phyloP scores from a whole-genome alignment of 257 asterid species.

The Echium plantagineum region DNA sequence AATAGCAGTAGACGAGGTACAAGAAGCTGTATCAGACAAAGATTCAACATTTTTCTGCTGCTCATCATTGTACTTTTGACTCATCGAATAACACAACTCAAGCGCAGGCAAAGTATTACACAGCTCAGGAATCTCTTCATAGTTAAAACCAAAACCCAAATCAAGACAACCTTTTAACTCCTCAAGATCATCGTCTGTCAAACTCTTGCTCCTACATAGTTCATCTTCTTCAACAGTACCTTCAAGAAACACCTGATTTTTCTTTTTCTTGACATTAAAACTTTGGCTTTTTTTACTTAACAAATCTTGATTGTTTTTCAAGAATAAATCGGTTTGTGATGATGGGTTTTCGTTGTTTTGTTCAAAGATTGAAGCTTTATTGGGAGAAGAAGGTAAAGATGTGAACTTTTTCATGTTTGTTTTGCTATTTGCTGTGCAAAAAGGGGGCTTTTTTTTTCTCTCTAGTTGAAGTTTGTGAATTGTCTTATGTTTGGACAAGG shows the following conservation, averaged over 20 bases:
- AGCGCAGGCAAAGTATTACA: constrained; percentile 39
- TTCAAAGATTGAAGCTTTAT: constrained; percentile 1
- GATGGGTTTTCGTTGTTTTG: constrained; percentile 4
- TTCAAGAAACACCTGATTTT: constrained; percentile 22
- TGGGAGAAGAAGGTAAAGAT: background rate
- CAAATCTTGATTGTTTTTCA: background rate
- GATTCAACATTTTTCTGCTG: constrained; percentile 20
- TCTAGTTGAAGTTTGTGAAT: too few species aligned
- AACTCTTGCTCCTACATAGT: constrained; percentile 30
- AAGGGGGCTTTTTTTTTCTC: background rate
- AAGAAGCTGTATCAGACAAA: constrained; percentile 23
- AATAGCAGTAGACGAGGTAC: constrained; percentile 22
- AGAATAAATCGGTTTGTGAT: background rate
- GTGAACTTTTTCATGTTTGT: background rate
- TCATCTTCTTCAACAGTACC: constrained; percentile 36
- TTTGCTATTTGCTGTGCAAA: background rate
- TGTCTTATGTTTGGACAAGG: background rate
- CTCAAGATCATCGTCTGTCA: constrained; percentile 34
- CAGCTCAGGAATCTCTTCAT: constrained; percentile 39
- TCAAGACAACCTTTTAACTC: constrained; percentile 38
- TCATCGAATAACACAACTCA: constrained; percentile 39
- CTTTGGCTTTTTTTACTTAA: constrained; percentile 3
- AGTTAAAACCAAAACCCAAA: constrained; percentile 35
- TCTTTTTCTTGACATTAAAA: constrained; percentile 8
- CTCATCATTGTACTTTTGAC: constrained; percentile 32